These are phyloP conservation scores for Astrothelium subdiscretum DNA, from an alignment of 495 filamentous ascomycete species.

Conservation along the genomic window DNA sequence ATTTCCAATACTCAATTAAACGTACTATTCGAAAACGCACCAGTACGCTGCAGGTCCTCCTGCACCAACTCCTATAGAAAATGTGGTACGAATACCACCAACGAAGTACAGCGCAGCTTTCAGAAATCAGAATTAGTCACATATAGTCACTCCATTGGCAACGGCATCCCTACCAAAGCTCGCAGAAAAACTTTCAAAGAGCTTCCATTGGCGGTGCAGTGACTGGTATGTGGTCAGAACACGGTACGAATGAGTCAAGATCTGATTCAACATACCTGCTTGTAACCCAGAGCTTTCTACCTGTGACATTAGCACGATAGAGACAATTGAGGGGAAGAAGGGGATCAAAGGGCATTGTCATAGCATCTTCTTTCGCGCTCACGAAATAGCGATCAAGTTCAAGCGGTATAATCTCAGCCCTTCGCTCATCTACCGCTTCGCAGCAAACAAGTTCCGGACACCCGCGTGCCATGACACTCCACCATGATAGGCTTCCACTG, in stretches of 20 bases:
- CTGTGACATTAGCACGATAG: conserved; percentile 6
- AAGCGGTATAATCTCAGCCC: conserved; percentile 25
- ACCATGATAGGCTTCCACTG: conserved; percentile 7
- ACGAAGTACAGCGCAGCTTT: conserved; percentile 45
- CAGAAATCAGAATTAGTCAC: neutral
- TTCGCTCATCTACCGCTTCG: conserved; percentile 6
- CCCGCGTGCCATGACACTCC: conserved; percentile 23
- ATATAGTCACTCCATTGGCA: neutral
- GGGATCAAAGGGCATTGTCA: conserved; percentile 18
- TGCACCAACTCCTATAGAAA: conserved; percentile 45
- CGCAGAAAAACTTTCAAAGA: conserved; percentile 45
- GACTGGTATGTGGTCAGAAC: conserved; percentile 5
- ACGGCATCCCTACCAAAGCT: conserved; percentile 37
- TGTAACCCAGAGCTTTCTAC: conserved; percentile 20
- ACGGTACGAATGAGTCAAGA: neutral
- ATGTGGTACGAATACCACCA: conserved; percentile 44
- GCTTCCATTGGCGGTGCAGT: conserved; percentile 22
- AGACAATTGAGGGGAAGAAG: neutral
- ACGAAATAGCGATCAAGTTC: conserved; percentile 25
- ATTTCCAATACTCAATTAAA: neutral
- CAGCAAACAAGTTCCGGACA: conserved; percentile 12
- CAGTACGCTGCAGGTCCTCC: conserved; percentile 46
- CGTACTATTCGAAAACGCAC: conserved; percentile 14
- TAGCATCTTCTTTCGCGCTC: conserved; percentile 26
- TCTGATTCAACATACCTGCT: conserved; percentile 16